These are phyloP conservation scores for Cladophialophora yegresii DNA, from an alignment of 2,329 filamentous ascomycete species.

Conservation along the genomic window DNA sequence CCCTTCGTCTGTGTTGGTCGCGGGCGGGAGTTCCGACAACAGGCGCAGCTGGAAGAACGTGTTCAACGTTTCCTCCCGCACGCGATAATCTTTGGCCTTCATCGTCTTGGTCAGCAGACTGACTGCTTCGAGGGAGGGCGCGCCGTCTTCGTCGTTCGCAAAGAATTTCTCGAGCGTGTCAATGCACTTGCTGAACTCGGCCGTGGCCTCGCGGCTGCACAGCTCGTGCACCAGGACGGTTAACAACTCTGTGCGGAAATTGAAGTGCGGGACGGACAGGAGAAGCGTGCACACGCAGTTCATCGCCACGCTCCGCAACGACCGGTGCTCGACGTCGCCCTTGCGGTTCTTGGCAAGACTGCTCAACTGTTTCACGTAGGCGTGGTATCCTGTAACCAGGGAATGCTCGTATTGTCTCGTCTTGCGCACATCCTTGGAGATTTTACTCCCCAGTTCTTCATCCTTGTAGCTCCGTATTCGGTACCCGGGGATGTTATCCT, in stretches of 20 bases:
- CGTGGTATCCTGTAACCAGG: constrained; percentile 79
- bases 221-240: constrained; percentile 85
- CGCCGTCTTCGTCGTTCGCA: constrained; percentile 82
- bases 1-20: constrained; percentile 71
- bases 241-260: constrained; percentile 84
- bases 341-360: constrained; percentile 63
- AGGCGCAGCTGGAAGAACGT: constrained; percentile 87
- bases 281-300: constrained; percentile 82
- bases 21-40: constrained; percentile 77
- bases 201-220: constrained; percentile 69
- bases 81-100: constrained; percentile 77
- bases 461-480: constrained; percentile 81
- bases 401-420: constrained; percentile 84
- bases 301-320: constrained; percentile 73
- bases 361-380: constrained; percentile 75
- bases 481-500: constrained; percentile 95
- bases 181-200: constrained; percentile 74
- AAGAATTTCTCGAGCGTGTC: constrained; percentile 81
- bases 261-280: constrained; percentile 88
- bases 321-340: constrained; percentile 38
- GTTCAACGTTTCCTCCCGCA: constrained; percentile 84
- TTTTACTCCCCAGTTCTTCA: constrained; percentile 71
- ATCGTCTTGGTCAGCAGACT: constrained; percentile 90
- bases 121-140: constrained; percentile 82
- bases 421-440: constrained; percentile 88